Percentiles rank a stretch among this genome's conserved stretches.
Conservation (phyloP, 495 filamentous ascomycete genomes). For the Platismatia glauca region DNA sequence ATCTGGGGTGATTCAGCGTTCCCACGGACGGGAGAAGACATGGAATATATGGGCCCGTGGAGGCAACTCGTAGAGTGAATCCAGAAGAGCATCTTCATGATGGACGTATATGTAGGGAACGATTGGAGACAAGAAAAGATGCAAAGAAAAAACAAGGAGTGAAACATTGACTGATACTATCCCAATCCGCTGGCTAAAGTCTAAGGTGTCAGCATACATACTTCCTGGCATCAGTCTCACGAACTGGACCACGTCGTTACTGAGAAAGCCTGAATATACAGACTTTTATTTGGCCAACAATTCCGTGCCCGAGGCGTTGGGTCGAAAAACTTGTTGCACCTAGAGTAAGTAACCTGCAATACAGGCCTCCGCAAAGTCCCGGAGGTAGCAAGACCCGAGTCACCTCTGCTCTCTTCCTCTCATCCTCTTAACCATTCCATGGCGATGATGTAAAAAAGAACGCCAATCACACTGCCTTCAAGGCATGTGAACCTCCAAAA, state of each 20-base stretch:
- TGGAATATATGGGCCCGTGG: background rate
- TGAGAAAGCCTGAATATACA: no score
- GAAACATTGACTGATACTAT: no score
- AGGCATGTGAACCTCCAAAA: background rate
- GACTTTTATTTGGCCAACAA: background rate
- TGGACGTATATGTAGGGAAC: background rate
- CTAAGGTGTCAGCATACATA: background rate
- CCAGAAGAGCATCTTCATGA: background rate
- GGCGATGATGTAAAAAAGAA: background rate
- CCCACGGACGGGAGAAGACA: background rate
- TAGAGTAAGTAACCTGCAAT: no score
- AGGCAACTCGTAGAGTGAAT: background rate
- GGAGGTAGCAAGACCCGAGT: background rate
- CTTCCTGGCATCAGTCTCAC: background rate
- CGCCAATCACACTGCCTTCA: conserved; percentile 7
- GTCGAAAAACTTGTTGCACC: no score
- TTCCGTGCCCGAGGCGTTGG: background rate
- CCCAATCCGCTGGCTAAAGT: background rate
- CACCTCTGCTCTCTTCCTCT: background rate
- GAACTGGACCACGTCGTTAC: background rate
- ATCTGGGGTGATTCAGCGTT: background rate
- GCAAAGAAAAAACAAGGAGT: no score
- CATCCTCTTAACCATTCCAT: background rate
- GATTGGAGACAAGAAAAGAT: background rate
- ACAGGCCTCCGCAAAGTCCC: no score